Evolutionary conservation across 2,329 filamentous ascomycete genomes (phyloP).

Genomic region (Sclerotinia borealis): DNA sequence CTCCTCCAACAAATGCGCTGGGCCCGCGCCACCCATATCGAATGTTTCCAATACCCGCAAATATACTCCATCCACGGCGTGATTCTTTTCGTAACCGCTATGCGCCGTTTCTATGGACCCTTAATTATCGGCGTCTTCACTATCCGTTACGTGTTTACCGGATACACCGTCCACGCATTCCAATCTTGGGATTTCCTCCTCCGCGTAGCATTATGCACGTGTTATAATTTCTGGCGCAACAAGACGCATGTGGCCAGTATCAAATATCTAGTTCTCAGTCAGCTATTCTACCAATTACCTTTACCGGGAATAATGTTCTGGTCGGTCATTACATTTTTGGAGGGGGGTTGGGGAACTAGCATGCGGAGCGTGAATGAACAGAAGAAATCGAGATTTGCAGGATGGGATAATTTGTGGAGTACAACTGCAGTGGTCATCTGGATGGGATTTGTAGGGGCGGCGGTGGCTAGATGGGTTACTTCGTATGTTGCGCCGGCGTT

Average conservation of each 20-base stretch:
- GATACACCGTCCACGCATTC: conserved; percentile 28
- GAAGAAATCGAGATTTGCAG: conserved; percentile 18
- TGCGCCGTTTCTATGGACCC: conserved; percentile 31
- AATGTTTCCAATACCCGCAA: conserved; percentile 33
- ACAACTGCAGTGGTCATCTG: conserved; percentile 15
- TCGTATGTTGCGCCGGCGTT: conserved; percentile 9
- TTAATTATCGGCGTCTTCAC: conserved; percentile 29
- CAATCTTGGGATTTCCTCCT: conserved; percentile 28
- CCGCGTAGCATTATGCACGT: conserved; percentile 28
- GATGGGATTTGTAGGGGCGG: conserved; percentile 20
- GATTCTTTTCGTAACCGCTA: conserved; percentile 33
- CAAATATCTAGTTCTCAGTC: conserved; percentile 15
- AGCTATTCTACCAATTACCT: conserved; percentile 33
- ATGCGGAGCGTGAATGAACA: conserved; percentile 32
- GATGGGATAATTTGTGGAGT: conserved; percentile 16
- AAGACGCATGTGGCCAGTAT: conserved; percentile 28
- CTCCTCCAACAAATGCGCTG: conserved; percentile 36
- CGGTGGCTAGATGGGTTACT: conserved; percentile 8
- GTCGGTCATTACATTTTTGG: conserved; percentile 32
- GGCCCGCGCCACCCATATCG: conserved; percentile 34
- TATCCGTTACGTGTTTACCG: conserved; percentile 32
- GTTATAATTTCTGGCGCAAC: conserved; percentile 31
- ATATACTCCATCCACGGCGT: conserved; percentile 34
- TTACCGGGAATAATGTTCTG: conserved; percentile 34
- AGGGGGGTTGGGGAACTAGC: conserved; percentile 34